phyloP scores from a whole-genome alignment of 2,329 filamentous ascomycete species.

The Fusarium nodosum region DNA sequence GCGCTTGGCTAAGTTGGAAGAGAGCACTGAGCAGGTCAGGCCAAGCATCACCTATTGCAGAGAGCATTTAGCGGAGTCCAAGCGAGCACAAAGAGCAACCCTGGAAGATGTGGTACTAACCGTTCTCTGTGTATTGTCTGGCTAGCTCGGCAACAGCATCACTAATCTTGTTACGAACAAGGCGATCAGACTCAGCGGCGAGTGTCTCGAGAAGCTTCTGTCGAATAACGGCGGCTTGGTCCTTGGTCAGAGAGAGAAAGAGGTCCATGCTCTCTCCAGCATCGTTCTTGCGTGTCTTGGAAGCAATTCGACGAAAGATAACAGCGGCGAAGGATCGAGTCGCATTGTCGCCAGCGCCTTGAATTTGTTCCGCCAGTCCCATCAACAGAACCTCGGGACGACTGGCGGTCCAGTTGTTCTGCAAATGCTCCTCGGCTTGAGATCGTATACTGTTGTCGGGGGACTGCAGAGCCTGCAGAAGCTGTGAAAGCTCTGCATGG shows the following conservation, averaged over 20 bases:
- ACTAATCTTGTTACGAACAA: slow-evolving; percentile 93
- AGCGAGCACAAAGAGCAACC: not conserved
- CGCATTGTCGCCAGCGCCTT: slow-evolving; percentile 80
- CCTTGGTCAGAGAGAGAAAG: slow-evolving; percentile 82
- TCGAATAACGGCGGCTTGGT: slow-evolving; percentile 83
- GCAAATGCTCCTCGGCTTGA: slow-evolving; percentile 90
- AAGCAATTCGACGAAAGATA: slow-evolving; percentile 93
- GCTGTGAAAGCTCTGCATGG: slow-evolving; percentile 85
- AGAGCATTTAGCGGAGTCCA: slow-evolving; percentile 36
- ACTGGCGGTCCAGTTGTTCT: slow-evolving; percentile 86
- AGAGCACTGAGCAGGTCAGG: slow-evolving; percentile 87
- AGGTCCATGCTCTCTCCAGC: slow-evolving; percentile 82
- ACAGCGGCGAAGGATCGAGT: slow-evolving; percentile 92
- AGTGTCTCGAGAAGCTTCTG: slow-evolving; percentile 86
- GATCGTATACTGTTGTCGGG: slow-evolving; percentile 88
- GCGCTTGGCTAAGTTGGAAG: slow-evolving; percentile 90
- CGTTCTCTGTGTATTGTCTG: slow-evolving; percentile 92
- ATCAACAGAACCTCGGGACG: slow-evolving; percentile 91
- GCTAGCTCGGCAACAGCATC: slow-evolving; percentile 98
- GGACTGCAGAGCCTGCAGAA: slow-evolving; percentile 89
- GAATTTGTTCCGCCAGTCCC: slow-evolving; percentile 93
- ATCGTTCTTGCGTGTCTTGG: slow-evolving; percentile 84
- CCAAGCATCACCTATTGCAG: slow-evolving; percentile 80
- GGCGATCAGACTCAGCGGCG: slow-evolving; percentile 76
- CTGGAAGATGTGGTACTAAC: slow-evolving; percentile 65